These are phyloP conservation scores for Plasmodiophora brassicae DNA, from an alignment of 208 protist species.

Conservation along the genomic window DNA sequence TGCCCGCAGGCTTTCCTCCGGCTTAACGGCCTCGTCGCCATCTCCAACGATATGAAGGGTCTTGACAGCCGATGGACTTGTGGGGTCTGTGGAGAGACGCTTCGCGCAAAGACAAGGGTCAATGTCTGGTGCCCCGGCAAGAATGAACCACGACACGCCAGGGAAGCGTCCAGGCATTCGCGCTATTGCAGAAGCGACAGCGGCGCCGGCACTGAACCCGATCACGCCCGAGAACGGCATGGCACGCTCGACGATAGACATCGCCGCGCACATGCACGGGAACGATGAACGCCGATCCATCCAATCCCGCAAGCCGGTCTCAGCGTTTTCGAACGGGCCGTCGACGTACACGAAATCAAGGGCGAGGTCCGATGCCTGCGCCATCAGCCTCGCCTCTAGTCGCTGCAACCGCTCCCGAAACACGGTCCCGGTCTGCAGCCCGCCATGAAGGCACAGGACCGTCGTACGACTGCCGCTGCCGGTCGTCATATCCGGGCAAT, in stretches of 20 bases:
- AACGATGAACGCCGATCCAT: not conserved
- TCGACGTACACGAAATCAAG: not conserved
- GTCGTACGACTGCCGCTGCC: no score
- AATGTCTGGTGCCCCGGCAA: conserved; percentile 15
- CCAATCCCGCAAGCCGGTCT: not conserved
- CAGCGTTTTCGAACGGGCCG: not conserved
- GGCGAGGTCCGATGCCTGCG: not conserved
- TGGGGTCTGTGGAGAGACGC: no score
- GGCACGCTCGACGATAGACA: not conserved
- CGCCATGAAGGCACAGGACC: conserved; percentile 44
- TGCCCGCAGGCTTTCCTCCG: not conserved
- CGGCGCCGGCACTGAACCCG: conserved; percentile 37
- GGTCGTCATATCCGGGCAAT: no score
- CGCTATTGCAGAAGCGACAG: not conserved
- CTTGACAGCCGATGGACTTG: not conserved
- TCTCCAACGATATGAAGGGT: conserved; percentile 17
- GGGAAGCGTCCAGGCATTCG: not conserved
- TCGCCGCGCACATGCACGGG: not conserved
- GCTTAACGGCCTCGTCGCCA: not conserved
- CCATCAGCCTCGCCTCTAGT: not conserved
- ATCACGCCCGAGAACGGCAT: conserved; percentile 23
- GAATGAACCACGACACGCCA: not conserved
- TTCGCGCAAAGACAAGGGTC: no score
- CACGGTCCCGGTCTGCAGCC: conserved; percentile 27
- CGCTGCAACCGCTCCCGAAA: conserved; percentile 20